Percentiles rank a stretch among this genome's conserved stretches.
Evolutionary conservation across 1,284 basidiomycete genomes (phyloP).

Genomic region (Violaceomyces palustris): DNA sequence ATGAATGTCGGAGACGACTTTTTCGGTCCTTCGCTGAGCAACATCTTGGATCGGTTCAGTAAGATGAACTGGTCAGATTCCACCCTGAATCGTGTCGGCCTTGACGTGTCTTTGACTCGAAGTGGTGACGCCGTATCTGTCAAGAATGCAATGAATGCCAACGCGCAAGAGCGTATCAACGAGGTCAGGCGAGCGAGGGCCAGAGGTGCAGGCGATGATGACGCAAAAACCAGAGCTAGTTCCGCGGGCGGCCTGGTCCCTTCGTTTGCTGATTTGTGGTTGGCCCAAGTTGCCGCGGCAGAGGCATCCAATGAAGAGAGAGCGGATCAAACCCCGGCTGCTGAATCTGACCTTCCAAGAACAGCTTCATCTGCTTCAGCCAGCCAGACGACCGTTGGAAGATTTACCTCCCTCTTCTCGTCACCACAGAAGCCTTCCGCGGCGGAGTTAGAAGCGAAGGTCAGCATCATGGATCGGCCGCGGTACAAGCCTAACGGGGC

Average conservation of each 20-base stretch:
- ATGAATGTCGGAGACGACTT: slow-evolving; percentile 50
- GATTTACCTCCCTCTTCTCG: no score
- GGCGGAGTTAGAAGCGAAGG: no score
- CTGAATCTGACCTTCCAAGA: no score
- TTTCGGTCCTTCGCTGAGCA: slow-evolving; percentile 35
- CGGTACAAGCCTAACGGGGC: no score
- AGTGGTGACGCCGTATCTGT: not conserved
- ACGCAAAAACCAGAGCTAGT: slow-evolving; percentile 19
- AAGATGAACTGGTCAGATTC: slow-evolving; percentile 23
- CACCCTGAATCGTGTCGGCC: slow-evolving; percentile 14
- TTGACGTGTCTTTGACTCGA: slow-evolving; percentile 1
- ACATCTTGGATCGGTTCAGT: slow-evolving; percentile 34
- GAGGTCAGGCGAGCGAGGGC: slow-evolving; percentile 32
- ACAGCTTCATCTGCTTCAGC: no score
- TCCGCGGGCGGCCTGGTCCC: slow-evolving; percentile 31
- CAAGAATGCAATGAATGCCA: not conserved
- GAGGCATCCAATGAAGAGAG: no score
- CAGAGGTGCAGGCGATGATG: slow-evolving; percentile 1
- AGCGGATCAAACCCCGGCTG: no score
- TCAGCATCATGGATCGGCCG: no score
- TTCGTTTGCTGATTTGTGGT: slow-evolving; percentile 42
- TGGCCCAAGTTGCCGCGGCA: no score
- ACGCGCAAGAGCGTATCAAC: slow-evolving; percentile 31
- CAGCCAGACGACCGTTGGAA: no score
- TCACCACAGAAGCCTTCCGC: no score